These are phyloP conservation scores for Gonium pectorale DNA, from an alignment of 139 green algal species.

Conservation along the genomic window DNA sequence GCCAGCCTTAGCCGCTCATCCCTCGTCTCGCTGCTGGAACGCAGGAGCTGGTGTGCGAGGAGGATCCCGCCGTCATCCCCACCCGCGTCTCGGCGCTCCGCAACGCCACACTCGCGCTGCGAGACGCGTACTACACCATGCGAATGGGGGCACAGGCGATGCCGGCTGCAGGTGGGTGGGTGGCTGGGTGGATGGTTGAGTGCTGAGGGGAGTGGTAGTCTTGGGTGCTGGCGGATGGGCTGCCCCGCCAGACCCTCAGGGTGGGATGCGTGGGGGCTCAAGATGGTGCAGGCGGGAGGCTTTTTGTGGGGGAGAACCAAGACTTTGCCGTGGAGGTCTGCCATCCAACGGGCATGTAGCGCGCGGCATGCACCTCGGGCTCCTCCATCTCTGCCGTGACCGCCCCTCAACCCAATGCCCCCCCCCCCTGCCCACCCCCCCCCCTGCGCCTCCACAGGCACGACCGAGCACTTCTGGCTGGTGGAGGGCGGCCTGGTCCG, in stretches of 20 bases:
- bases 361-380: neutral
- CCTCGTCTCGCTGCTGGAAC: too few species aligned
- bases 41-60: constrained; percentile 5
- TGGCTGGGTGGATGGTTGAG: neutral
- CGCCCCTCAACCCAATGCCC: neutral
- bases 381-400: neutral
- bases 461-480: neutral
- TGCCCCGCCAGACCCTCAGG: neutral
- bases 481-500: neutral
- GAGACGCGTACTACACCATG: neutral
- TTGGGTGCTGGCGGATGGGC: neutral
- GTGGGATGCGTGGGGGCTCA: neutral
- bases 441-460: neutral
- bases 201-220: too few species aligned
- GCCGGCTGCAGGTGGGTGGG: neutral
- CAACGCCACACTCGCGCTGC: neutral
- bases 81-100: neutral
- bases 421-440: neutral
- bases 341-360: neutral
- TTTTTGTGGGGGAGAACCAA: neutral
- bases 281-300: neutral
- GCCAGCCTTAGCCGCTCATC: too few species aligned
- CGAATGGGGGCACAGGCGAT: neutral
- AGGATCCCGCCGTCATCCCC: neutral
- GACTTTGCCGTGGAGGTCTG: neutral